These are phyloP conservation scores for Colletotrichum tanaceti DNA, from an alignment of 2,329 filamentous ascomycete genomes.

Conservation along the genomic window DNA sequence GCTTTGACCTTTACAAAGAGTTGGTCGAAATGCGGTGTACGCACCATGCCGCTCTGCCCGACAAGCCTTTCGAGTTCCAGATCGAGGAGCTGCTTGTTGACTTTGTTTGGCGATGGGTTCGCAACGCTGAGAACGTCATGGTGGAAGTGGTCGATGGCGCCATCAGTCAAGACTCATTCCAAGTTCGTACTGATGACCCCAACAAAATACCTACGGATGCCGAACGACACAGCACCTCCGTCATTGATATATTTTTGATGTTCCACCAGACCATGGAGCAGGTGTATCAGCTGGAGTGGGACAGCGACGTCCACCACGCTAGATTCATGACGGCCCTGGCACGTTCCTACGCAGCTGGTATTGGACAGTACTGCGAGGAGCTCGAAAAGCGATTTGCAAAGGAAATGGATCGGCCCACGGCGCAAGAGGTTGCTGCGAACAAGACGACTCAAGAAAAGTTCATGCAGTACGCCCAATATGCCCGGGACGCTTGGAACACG, in stretches of 20 bases:
- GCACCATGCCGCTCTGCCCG: constrained; percentile 79
- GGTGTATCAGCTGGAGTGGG: constrained; percentile 88
- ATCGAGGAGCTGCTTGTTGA: constrained; percentile 87
- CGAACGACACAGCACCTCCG: constrained; percentile 90
- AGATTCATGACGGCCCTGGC: constrained; percentile 96
- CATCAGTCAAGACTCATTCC: constrained; percentile 89
- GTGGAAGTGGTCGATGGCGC: constrained; percentile 88
- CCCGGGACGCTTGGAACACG: constrained; percentile 90
- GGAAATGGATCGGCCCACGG: constrained; percentile 93
- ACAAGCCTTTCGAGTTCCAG: constrained; percentile 83
- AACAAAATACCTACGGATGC: constrained; percentile 77
- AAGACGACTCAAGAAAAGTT: constrained; percentile 92
- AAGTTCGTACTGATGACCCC: constrained; percentile 74
- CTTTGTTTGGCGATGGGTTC: constrained; percentile 97
- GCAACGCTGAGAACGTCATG: constrained; percentile 81
- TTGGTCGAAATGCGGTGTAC: constrained; percentile 86
- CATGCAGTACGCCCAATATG: constrained; percentile 90
- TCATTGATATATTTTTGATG: constrained; percentile 92
- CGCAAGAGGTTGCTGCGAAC: constrained; percentile 82
- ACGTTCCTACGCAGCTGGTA: constrained; percentile 83
- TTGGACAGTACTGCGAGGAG: constrained; percentile 91
- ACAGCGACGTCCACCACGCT: constrained; percentile 91
- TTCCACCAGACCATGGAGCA: constrained; percentile 94
- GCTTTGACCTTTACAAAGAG: constrained; percentile 92
- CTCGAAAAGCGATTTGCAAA: constrained; percentile 85